Base-by-base conservation (phyloP, 106 monocot genomes). In the Dioscorea alata region DNA sequence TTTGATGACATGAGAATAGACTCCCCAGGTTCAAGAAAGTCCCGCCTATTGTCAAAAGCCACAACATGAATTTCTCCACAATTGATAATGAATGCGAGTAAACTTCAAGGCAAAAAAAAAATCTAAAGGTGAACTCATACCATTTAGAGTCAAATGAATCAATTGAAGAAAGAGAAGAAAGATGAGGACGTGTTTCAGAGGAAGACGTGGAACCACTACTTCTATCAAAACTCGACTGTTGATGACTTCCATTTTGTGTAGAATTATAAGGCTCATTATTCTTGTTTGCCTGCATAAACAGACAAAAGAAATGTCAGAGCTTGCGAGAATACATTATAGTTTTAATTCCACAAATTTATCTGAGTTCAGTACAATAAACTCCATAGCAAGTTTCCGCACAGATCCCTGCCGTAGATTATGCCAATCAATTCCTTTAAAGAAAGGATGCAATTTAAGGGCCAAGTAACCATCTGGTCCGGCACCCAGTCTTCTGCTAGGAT, bases 141-240 rank as follows among this genome's bases (percentile, higher is more conserved):
- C 99, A 99, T 87, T 71, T 93, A 56, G 99, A 93, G 62, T 99
- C 93, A 77, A 93, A 99, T 48, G 93, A 93, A 53, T 92, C 97
- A 13, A 99, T 92, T 25, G 86, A 84, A 79, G 85, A 82, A 34
- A 92, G 68, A 60, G 57, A 81, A 63, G 89, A 90, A 49, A 99
- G 66, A 60, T 83, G 80, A 61, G 86, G 80, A n/a, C 81, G 78
- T 21, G 68, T 14, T 49, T 83, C 77, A 74, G 79, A 78, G 57
- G 84, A 83, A 73, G 89, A 73, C 33, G 85, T 21, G 19, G 76
- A 65, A 54, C 75, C 72, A 62, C 63, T 65, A 74, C 19, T 76
- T 10, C 76, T 75, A 78, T 76, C 77, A 31, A 71, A 75, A 69
- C 57, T 34, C 23, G 64, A 60, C 49, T 70, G 72, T 25, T 89